Evolutionary conservation across 371 early-diverging fungal species (phyloP).

Genomic region (Batrachochytrium dendrobatidis): DNA sequence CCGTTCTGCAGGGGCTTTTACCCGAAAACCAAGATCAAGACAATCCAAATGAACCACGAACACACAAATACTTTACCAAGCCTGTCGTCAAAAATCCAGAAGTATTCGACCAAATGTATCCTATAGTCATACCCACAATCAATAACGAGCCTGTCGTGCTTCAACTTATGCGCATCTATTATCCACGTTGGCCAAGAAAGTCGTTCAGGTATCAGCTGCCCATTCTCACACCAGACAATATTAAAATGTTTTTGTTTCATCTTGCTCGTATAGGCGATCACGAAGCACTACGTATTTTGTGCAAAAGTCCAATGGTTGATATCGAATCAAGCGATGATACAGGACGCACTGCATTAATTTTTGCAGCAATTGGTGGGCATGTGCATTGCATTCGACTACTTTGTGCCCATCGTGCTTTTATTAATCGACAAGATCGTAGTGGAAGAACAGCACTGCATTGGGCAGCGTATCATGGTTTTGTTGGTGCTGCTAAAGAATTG

Average conservation of each 20-base stretch:
- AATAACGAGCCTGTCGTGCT: slow-evolving; percentile 3
- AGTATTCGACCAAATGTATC: background rate
- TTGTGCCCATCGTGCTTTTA: background rate
- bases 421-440: slow-evolving; percentile 1
- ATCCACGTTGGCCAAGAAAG: background rate
- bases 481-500: background rate
- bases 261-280: background rate
- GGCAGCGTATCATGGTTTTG: background rate
- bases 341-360: background rate
- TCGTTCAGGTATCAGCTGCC: background rate
- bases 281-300: background rate
- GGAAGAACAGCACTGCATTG: background rate
- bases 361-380: background rate
- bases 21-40: background rate
- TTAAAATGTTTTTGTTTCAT: slow-evolving; percentile 1
- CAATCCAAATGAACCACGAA: background rate
- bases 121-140: background rate
- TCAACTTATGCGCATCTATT: background rate
- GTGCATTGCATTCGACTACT: background rate
- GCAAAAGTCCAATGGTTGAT: background rate
- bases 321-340: background rate
- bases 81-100: background rate
- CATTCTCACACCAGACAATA: background rate
- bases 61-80: background rate
- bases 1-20: background rate